Percentiles rank a stretch among this genome's conserved stretches.
These are phyloP conservation scores for Persicaria tinctoria DNA, from an alignment of 148 eudicot species.

Conservation along the genomic window DNA sequence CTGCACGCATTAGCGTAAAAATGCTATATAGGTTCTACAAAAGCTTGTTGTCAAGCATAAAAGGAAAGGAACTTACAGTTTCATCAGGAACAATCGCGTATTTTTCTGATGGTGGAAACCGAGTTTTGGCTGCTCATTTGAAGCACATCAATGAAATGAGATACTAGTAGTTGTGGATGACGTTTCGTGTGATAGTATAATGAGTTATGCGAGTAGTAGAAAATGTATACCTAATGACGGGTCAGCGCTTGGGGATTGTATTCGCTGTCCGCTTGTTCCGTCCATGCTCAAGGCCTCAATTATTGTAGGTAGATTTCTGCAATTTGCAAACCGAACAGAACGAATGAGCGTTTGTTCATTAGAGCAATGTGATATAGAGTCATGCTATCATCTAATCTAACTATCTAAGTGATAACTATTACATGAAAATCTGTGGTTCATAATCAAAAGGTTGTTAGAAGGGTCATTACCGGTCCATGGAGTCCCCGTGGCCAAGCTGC, in stretches of 20 bases:
- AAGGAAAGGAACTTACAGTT: slow-evolving; percentile 29
- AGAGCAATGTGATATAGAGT: too few relatives aligned
- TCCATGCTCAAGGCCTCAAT: slow-evolving; percentile 67
- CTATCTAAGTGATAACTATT: too few relatives aligned
- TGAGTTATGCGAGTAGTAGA: background rate
- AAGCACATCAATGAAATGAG: slow-evolving; percentile 9
- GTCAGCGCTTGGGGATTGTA: slow-evolving; percentile 52
- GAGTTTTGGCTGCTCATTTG: slow-evolving; percentile 38
- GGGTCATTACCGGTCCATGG: slow-evolving; percentile 50
- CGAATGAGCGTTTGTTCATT: too few relatives aligned
- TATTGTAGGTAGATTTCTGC: slow-evolving; percentile 61
- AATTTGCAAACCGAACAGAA: background rate
- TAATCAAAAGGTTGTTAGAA: background rate
- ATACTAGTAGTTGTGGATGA: background rate
- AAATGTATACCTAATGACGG: slow-evolving; percentile 39
- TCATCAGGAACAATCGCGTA: slow-evolving; percentile 79
- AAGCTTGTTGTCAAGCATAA: background rate
- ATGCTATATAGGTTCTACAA: too few relatives aligned
- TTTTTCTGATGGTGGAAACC: slow-evolving; percentile 49
- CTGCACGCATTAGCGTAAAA: background rate
- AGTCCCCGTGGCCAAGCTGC: slow-evolving; percentile 85
- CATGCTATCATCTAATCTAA: too few relatives aligned
- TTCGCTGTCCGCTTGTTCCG: slow-evolving; percentile 58
- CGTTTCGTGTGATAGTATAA: background rate
- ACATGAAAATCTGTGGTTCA: too few relatives aligned